Evolutionary conservation across 2,329 filamentous ascomycete species (phyloP), one percentile per base, ranked within the genome.

Genomic region (Periconia digitata): DNA sequence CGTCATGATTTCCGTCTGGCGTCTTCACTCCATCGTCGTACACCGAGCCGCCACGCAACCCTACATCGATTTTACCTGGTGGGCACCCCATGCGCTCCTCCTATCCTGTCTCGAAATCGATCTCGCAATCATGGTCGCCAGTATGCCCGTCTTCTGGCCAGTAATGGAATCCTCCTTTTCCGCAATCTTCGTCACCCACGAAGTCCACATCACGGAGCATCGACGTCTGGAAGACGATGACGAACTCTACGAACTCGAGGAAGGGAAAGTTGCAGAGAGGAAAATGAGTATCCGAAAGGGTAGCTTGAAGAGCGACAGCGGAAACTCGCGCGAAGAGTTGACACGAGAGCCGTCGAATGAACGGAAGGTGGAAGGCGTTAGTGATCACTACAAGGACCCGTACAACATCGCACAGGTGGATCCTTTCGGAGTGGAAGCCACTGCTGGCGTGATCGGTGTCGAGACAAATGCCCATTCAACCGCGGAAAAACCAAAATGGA

Each of bases 101-200:
- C 52, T 69, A 1, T 62, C 66, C 10, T 62, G 57, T 34, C 58
- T 69, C 42, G 67, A 71, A 29, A 60, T 69, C 50, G 54, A 69
- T 20, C 50, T 69, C 18, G 67, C 66, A 21, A 63, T 70, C 27
- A 62, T 66, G 27, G 66, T 63, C 50, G 66, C 67, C 15, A 66
- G 62, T 4, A 66, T 70, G 44, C 67, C 67, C 8, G 64, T 70
- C 35, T 70, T 70, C 58, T 70, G 66, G 66, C 67, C 67, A 3
- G 48, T 67, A 8, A 50, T 70, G 41, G 55, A 63, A 21, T 52
- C 55, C 34, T 60, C 60, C 3, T 37, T 66, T 23, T 42, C 51
- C 15, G 54, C 62, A 27, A 70, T 70, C 36, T 65, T 70, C 34
- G 62, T 69, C 40, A 67, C 62, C 8, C 63, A 59, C 49, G 66